Base-by-base conservation (phyloP, 2,329 filamentous ascomycete species). In the Fusarium sp. region DNA sequence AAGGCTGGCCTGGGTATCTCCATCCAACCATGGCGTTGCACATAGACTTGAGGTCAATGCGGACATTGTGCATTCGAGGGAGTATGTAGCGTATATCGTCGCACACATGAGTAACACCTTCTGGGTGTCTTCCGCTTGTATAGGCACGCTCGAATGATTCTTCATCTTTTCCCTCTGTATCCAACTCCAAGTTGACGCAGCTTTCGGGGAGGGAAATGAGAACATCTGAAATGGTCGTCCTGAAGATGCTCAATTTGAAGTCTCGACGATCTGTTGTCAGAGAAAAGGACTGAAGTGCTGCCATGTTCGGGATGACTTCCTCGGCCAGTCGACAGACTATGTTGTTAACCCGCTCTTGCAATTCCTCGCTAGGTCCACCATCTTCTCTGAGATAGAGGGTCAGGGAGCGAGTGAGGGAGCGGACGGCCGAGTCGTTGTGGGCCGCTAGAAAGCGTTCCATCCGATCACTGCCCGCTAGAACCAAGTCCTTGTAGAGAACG, bases 21-120 rank as follows among this genome's bases (percentile, higher is more conserved):
- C 11, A 20, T 14, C 68, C 66, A 12, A 70, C 22, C 6, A 66
- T 17, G 11, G n/a, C n/a, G n/a, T 62, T 61, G 3, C 66, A 70
- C 8, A 62, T 0, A 25, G 14, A 25, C 14, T 12, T n/a, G 11
- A 66, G 15, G 4, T 61, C 32, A 4, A 70, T 43, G 4, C 61
- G 66, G 4, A 27, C 56, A 11, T 70, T 47, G 0, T 66, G 54
- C 56, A 70, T 52, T 1, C 62, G 66, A 1, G 57, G 50, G 0
- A 66, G 1, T 0, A 71, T 0, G 3, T 15, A 30, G 1, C 54
- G 40, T 6, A 70, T 5, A 1, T 59, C 38, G 1, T 62, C 32
- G 6, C 66, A 71, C 3, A 63, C 4, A 14, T 69, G 67, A 0
- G 27, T n/a, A 1, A 37, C 20, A 10, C 33, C n/a, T 11, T 20